These are phyloP conservation scores for Pugionium dolabratum DNA, from an alignment of 345 rosid species.

Conservation along the genomic window DNA sequence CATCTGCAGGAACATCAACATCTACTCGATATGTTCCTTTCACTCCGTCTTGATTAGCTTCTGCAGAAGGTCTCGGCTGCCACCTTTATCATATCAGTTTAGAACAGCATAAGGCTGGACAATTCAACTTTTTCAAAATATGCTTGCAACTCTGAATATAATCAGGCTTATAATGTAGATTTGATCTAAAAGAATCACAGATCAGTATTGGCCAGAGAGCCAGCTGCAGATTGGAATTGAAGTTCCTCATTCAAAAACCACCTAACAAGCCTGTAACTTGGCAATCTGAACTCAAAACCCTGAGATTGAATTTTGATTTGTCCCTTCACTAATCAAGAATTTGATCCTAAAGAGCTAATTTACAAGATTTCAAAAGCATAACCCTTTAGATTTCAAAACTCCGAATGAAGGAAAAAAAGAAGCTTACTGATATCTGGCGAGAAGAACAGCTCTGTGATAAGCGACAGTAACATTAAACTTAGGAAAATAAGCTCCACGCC, in stretches of 20 bases:
- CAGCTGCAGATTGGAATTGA: background rate
- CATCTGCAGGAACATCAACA: constrained; percentile 85
- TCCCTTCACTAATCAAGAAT: background rate
- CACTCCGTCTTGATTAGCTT: constrained; percentile 42
- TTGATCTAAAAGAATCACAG: background rate
- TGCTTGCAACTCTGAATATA: constrained; percentile 13
- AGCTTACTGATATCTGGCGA: constrained; percentile 68
- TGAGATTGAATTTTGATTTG: background rate
- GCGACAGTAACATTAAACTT: constrained; percentile 75
- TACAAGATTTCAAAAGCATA: background rate
- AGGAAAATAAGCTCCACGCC: constrained; percentile 92
- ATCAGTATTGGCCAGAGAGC: background rate
- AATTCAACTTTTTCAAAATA: constrained; percentile 17
- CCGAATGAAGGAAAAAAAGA: too few relatives aligned
- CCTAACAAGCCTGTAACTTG: constrained; percentile 11
- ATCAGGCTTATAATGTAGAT: constrained; percentile 9
- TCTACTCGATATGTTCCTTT: constrained; percentile 74
- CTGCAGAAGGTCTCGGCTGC: constrained; percentile 57
- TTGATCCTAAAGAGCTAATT: too few relatives aligned
- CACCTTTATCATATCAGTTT: constrained; percentile 71
- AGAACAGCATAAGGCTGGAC: constrained; percentile 46
- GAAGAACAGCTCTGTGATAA: constrained; percentile 85
- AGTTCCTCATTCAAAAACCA: background rate
- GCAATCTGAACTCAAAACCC: constrained; percentile 3
- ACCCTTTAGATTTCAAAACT: background rate